Evolutionary conservation across 164 flowering plant species (phyloP).

Genomic region (Malania oleifera): DNA sequence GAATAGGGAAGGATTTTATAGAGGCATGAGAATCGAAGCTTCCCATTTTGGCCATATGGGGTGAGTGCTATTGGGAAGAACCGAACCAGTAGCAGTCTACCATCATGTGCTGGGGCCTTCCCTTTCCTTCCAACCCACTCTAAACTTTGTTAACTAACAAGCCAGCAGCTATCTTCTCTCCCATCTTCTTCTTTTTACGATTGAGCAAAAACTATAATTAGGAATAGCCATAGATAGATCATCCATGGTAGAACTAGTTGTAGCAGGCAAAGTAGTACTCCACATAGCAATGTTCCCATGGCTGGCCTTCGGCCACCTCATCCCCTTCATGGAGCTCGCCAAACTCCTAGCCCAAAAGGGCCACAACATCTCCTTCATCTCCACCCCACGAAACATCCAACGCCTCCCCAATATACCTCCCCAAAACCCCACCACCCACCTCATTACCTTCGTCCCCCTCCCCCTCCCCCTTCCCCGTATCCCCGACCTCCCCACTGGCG

Average conservation of each 20-base stretch:
- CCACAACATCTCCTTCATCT: slow-evolving; percentile 1
- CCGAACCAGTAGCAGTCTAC: no score
- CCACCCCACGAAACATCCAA: background rate
- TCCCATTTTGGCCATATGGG: no score
- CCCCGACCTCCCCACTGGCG: slow-evolving; percentile 7
- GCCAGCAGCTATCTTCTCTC: no score
- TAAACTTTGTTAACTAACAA: no score
- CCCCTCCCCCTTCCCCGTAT: slow-evolving; percentile 1
- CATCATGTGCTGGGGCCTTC: no score
- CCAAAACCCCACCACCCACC: slow-evolving; percentile 5
- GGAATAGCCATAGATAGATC: no score
- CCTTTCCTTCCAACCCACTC: no score
- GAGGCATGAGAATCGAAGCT: no score
- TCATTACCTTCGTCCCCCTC: slow-evolving; percentile 9
- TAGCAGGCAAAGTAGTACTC: background rate
- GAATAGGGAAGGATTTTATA: no score
- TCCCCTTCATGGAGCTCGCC: slow-evolving; percentile 5
- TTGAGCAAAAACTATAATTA: no score
- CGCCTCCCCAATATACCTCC: background rate
- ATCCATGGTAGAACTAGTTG: background rate
- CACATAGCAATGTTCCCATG: slow-evolving; percentile 6
- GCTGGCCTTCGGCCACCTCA: slow-evolving; percentile 11
- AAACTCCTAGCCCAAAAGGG: background rate
- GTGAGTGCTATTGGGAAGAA: no score
- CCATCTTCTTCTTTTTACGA: no score